A percentile compares a stretch with the other conserved stretches of the same genome.
Conservation (phyloP, 1,139 yeast species). For the Suhomyces bokatorum region DNA sequence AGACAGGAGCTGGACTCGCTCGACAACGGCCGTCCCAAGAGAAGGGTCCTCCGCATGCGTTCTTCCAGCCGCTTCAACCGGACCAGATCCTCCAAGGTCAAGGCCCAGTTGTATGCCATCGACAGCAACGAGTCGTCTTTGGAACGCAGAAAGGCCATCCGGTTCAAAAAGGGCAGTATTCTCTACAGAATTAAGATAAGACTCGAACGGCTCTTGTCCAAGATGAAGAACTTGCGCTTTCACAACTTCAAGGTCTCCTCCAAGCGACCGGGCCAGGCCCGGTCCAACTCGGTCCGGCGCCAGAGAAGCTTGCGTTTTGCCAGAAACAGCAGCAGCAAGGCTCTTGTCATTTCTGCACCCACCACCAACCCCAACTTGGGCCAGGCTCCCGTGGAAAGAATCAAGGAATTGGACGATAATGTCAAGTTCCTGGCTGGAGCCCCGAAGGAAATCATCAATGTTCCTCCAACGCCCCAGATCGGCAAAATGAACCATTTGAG, state of each 20-base stretch:
- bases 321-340: slow-evolving; percentile 1
- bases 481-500: slow-evolving; percentile 27
- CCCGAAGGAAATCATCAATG: slow-evolving; percentile 11
- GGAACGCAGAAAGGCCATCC: slow-evolving; percentile 37
- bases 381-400: slow-evolving; percentile 18
- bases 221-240: slow-evolving; percentile 24
- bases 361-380: slow-evolving; percentile 34
- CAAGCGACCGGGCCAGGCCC: slow-evolving; percentile 23
- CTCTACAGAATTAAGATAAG: slow-evolving; percentile 33
- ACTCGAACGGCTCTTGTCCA: slow-evolving; percentile 26
- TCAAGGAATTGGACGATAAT: slow-evolving; percentile 25
- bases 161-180: slow-evolving; percentile 34
- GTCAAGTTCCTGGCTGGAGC: slow-evolving; percentile 35
- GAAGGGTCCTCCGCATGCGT: slow-evolving; percentile 5
- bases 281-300: slow-evolving; percentile 8
- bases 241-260: slow-evolving; percentile 32
- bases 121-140: slow-evolving; percentile 21
- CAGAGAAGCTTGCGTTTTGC: slow-evolving; percentile 6
- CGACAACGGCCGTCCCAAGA: slow-evolving; percentile 2
- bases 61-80: slow-evolving; percentile 6
- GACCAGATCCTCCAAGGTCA: slow-evolving; percentile 15
- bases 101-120: slow-evolving; percentile 15
- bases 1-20: slow-evolving; percentile 20
- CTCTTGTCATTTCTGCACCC: slow-evolving; percentile 27
- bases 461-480: slow-evolving; percentile 4